Evolutionary conservation across 2,329 filamentous ascomycete genomes (phyloP).

Genomic region (Cercospora canescens): DNA sequence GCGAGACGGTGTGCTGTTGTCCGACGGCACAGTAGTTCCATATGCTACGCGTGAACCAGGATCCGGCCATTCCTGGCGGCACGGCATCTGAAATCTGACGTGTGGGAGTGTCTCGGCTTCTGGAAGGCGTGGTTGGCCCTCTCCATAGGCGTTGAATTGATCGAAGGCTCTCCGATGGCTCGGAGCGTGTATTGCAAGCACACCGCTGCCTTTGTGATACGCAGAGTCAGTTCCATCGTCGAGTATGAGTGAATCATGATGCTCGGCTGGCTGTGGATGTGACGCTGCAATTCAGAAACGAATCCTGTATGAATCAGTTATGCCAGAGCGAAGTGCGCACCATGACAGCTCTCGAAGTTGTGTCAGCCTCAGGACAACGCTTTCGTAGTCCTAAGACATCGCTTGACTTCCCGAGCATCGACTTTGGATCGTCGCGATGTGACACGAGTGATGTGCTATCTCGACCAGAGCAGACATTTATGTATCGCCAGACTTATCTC

Average conservation of each 20-base stretch:
- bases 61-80: neutral
- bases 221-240: neutral
- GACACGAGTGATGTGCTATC: no score
- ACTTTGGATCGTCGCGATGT: neutral
- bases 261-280: neutral
- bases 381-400: neutral
- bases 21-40: neutral
- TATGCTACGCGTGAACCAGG: neutral
- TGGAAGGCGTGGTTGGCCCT: neutral
- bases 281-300: neutral
- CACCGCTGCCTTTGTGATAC: neutral
- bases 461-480: no score
- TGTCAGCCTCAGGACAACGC: neutral
- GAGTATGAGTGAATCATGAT: neutral
- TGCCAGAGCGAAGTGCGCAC: neutral
- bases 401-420: neutral
- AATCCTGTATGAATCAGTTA: neutral
- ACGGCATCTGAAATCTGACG: slow-evolving; percentile 6
- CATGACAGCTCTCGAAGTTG: neutral
- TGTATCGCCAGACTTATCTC: no score
- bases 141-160: neutral
- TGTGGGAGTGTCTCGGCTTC: neutral
- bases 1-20: slow-evolving; percentile 7
- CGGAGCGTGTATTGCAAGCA: neutral
- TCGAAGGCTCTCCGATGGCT: neutral